Evolutionary conservation across 1,284 basidiomycete genomes (phyloP).

Genomic region (Phlebopus sp.): DNA sequence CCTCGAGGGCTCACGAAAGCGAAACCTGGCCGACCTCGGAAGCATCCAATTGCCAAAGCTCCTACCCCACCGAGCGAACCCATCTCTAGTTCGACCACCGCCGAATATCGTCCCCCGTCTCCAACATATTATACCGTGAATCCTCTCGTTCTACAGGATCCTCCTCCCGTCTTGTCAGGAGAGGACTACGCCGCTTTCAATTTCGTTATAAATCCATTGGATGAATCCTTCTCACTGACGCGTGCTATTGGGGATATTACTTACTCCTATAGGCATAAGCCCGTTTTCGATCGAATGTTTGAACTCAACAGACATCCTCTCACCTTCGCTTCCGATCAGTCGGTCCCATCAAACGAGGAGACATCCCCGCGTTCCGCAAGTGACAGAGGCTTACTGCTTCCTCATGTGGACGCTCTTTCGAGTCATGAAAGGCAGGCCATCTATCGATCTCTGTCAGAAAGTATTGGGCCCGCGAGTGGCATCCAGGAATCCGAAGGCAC

Average conservation of each 20-base stretch:
- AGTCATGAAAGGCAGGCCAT: conserved; percentile 44
- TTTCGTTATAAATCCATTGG: conserved; percentile 16
- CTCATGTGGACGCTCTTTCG: conserved; percentile 38
- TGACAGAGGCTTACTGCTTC: conserved; percentile 19
- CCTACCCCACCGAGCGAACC: conserved; percentile 8
- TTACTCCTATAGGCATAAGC: conserved; percentile 24
- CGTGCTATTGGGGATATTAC: conserved; percentile 27
- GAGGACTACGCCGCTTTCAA: conserved; percentile 12
- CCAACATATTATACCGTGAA: conserved; percentile 24
- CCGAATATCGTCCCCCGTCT: conserved; percentile 10
- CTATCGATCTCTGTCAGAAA: conserved; percentile 50
- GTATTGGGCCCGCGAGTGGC: conserved; percentile 44
- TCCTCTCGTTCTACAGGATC: conserved; percentile 19
- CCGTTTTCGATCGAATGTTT: conserved; percentile 25
- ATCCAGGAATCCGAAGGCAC: conserved; percentile 52
- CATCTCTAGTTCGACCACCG: conserved; percentile 4
- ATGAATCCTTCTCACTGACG: conserved; percentile 26
- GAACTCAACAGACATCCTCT: conserved; percentile 19
- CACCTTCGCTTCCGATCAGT: conserved; percentile 15
- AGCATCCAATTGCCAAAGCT: conserved; percentile 12
- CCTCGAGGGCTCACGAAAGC: conserved; percentile 29
- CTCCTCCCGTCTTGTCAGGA: conserved; percentile 1
- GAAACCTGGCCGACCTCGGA: conserved; percentile 30
- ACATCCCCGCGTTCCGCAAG: conserved; percentile 19
- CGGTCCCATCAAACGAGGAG: conserved; percentile 17